phyloP scores from a whole-genome alignment of 2,329 filamentous ascomycete species.

The Emmonsiellopsis sp. region DNA sequence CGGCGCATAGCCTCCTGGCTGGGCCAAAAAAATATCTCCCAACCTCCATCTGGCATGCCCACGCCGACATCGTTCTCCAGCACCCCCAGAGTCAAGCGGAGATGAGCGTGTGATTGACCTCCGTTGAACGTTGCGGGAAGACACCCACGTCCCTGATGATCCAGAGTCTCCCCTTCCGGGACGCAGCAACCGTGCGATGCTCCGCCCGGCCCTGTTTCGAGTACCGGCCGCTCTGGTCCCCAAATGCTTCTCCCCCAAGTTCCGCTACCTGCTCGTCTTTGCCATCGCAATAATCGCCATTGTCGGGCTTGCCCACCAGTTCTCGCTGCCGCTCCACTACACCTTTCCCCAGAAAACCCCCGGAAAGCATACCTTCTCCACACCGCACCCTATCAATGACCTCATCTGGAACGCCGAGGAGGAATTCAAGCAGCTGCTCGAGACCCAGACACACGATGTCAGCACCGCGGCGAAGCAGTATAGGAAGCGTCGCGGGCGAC shows the following conservation, averaged over 20 bases:
- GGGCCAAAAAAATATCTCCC: no score
- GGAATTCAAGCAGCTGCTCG: slow-evolving; percentile 9
- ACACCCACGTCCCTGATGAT: neutral
- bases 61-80: no score
- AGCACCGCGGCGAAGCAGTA: slow-evolving; percentile 34
- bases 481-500: slow-evolving; percentile 35
- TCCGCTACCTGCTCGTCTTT: neutral
- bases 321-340: neutral
- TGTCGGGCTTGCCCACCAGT: neutral
- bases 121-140: neutral
- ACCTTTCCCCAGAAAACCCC: neutral
- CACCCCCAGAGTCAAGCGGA: neutral
- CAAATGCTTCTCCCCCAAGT: neutral
- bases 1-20: no score
- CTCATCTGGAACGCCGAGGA: slow-evolving; percentile 12
- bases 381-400: slow-evolving; percentile 12
- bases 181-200: neutral
- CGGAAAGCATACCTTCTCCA: neutral
- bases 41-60: no score
- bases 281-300: neutral
- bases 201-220: neutral
- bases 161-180: neutral
- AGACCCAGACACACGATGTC: slow-evolving; percentile 28
- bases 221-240: neutral
- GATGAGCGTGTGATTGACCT: neutral